Percentiles rank a stretch among this genome's conserved stretches.
These are phyloP conservation scores for Lodderomyces parapsilosis DNA, from an alignment of 1,139 yeast genomes.

Conservation along the genomic window DNA sequence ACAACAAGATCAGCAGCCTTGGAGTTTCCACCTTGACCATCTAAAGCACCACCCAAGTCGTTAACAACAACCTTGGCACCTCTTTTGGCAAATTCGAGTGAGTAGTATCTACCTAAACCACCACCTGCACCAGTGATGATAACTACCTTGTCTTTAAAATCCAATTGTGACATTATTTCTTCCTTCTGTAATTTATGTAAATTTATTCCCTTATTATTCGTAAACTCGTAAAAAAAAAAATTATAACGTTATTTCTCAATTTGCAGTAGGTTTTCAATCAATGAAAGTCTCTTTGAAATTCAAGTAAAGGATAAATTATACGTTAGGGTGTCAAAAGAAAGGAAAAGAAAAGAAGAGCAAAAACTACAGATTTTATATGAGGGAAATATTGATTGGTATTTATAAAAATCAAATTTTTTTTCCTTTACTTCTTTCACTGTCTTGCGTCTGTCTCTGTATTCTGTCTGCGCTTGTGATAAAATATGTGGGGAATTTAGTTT, in stretches of 20 bases:
- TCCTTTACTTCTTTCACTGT: background rate
- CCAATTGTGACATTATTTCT: constrained; percentile 42
- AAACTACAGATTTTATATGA: too few species aligned
- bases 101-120: constrained; percentile 89
- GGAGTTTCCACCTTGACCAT: constrained; percentile 64
- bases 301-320: too few species aligned
- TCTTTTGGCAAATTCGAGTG: constrained; percentile 80
- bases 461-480: background rate
- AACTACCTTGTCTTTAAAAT: constrained; percentile 80
- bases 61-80: constrained; percentile 94
- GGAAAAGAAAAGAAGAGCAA: too few species aligned
- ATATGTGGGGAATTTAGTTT: background rate
- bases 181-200: too few species aligned
- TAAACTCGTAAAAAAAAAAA: background rate
- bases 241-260: background rate
- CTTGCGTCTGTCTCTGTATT: background rate
- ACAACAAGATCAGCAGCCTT: constrained; percentile 89
- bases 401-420: background rate
- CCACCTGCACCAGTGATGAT: constrained; percentile 98
- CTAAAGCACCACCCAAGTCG: constrained; percentile 83
- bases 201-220: background rate
- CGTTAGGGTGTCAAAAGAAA: too few species aligned
- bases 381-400: background rate
- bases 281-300: too few species aligned
- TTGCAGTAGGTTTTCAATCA: too few species aligned